Evolutionary conservation across 2,329 filamentous ascomycete species (phyloP).

Genomic region (Penicillium sp.): DNA sequence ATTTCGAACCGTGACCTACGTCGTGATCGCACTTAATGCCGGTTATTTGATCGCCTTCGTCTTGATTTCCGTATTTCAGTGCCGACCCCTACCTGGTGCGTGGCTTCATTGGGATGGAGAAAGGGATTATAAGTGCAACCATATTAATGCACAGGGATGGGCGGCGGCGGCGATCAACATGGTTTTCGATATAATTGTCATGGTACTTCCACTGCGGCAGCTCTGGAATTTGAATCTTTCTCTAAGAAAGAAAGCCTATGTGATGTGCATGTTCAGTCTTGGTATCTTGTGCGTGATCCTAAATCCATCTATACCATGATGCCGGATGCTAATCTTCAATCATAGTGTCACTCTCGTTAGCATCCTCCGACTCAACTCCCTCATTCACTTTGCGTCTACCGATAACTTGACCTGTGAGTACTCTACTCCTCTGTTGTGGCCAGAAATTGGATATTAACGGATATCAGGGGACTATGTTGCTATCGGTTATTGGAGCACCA

Average conservation of each 20-base stretch:
- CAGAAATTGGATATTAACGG: not conserved
- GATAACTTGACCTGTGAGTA: slow-evolving; percentile 44
- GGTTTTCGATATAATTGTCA: slow-evolving; percentile 33
- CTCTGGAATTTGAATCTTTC: slow-evolving; percentile 34
- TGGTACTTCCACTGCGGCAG: slow-evolving; percentile 33
- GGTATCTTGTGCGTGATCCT: slow-evolving; percentile 38
- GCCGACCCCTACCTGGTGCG: slow-evolving; percentile 41
- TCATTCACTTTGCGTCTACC: slow-evolving; percentile 49
- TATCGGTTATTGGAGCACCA: slow-evolving; percentile 37
- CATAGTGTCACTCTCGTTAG: slow-evolving; percentile 51
- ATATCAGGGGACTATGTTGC: slow-evolving; percentile 34
- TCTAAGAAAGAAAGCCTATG: slow-evolving; percentile 32
- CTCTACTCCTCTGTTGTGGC: no score
- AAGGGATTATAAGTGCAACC: slow-evolving; percentile 37
- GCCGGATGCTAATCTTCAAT: slow-evolving; percentile 1
- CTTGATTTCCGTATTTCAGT: slow-evolving; percentile 44
- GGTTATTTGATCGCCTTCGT: slow-evolving; percentile 37
- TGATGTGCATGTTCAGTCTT: slow-evolving; percentile 43
- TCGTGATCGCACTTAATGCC: slow-evolving; percentile 37
- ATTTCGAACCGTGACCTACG: slow-evolving; percentile 35
- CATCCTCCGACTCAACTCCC: slow-evolving; percentile 48
- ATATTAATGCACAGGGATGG: slow-evolving; percentile 45
- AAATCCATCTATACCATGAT: not conserved
- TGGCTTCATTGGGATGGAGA: slow-evolving; percentile 49
- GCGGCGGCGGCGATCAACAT: slow-evolving; percentile 39